Evolutionary conservation across 129 eudicot genomes (phyloP).

Genomic region (Ambrosia artemisiifolia): DNA sequence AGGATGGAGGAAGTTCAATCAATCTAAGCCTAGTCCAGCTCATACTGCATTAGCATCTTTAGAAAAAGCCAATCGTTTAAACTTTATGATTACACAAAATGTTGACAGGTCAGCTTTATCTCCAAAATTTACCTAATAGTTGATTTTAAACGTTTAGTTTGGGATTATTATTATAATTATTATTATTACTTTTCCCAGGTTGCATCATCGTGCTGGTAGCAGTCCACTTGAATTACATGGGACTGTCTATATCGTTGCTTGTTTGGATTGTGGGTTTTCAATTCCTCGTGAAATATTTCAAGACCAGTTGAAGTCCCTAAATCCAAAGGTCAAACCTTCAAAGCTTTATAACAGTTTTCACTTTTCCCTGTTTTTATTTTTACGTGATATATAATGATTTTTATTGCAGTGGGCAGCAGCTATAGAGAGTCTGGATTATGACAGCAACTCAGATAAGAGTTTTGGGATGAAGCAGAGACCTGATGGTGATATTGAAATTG

Average conservation of each 20-base stretch:
- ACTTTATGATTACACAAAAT: slow-evolving; percentile 87
- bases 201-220: slow-evolving; percentile 98
- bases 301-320: slow-evolving; percentile 71
- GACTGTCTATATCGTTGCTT: slow-evolving; percentile 74
- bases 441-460: slow-evolving; percentile 69
- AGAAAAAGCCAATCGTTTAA: slow-evolving; percentile 70
- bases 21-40: slow-evolving; percentile 81
- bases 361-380: neutral
- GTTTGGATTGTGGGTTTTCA: slow-evolving; percentile 78
- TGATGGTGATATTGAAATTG: slow-evolving; percentile 96
- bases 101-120: slow-evolving; percentile 68
- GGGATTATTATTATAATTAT: neutral
- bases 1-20: slow-evolving; percentile 89
- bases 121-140: neutral
- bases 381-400: neutral
- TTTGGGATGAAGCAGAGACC: slow-evolving; percentile 96
- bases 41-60: slow-evolving; percentile 78
- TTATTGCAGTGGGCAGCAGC: slow-evolving; percentile 89
- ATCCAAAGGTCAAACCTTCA: slow-evolving; percentile 63
- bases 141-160: neutral
- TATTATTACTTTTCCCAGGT: slow-evolving; percentile 42
- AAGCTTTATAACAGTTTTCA: neutral
- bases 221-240: slow-evolving; percentile 92
- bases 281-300: slow-evolving; percentile 66
- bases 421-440: slow-evolving; percentile 71